Conservation (phyloP, 192 early-diverging fungal species). For the Coemansia sp. region DNA sequence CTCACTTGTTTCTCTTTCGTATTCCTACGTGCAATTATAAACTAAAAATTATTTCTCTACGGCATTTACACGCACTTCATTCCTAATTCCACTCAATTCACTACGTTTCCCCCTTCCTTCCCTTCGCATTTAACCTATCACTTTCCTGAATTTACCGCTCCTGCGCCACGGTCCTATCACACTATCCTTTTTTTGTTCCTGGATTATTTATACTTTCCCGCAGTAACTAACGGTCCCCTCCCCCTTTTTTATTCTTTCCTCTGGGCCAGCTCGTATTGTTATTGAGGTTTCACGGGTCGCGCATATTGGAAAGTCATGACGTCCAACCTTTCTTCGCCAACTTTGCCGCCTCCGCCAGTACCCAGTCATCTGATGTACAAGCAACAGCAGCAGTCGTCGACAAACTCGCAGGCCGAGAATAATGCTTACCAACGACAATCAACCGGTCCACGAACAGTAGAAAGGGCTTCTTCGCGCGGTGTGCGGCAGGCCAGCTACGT, state of each 20-base stretch:
- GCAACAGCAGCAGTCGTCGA: background rate
- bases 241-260: background rate
- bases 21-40: background rate
- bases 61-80: conserved; percentile 8
- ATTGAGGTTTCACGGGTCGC: background rate
- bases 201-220: background rate
- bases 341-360: conserved; percentile 23
- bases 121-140: conserved; percentile 1
- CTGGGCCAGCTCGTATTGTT: background rate
- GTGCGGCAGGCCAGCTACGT: conserved; percentile 1
- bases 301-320: background rate
- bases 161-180: background rate
- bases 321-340: conserved; percentile 10
- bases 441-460: conserved; percentile 4
- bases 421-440: background rate
- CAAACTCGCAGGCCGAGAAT: conserved; percentile 4
- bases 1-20: background rate
- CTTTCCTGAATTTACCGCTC: background rate
- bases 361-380: conserved; percentile 7
- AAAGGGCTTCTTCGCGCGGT: conserved; percentile 29
- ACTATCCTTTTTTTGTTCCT: background rate
- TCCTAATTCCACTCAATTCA: background rate
- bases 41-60: background rate
- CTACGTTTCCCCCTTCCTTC: background rate
- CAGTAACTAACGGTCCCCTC: background rate